These are phyloP conservation scores for Exophiala lecanii-corni DNA, from an alignment of 2,329 filamentous ascomycete species.

Conservation along the genomic window DNA sequence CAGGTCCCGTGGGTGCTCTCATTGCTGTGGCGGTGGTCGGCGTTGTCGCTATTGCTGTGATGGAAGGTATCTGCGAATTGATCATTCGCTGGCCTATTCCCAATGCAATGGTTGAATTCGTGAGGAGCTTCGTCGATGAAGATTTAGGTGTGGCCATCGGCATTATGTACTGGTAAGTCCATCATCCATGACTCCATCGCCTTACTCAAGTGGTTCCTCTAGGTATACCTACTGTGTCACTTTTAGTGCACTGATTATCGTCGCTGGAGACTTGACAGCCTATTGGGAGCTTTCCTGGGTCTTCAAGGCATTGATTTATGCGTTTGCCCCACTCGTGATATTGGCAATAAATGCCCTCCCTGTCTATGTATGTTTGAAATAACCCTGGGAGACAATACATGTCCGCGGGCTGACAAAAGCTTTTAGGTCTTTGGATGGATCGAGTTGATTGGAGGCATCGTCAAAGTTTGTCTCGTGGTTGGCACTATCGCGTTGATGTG, in stretches of 20 bases:
- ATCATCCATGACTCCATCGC: no score
- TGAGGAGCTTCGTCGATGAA: conserved; percentile 34
- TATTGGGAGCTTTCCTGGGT: conserved; percentile 24
- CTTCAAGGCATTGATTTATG: conserved; percentile 2
- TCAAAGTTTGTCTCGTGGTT: conserved; percentile 24
- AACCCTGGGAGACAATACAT: no score
- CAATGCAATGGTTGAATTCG: conserved; percentile 35
- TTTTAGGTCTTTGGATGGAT: conserved; percentile 23
- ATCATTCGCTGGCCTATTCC: conserved; percentile 36
- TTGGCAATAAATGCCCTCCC: no score
- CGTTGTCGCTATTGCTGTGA: conserved; percentile 32
- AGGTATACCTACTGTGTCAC: conserved; percentile 31
- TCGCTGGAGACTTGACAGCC: conserved; percentile 27
- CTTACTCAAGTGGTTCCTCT: not conserved
- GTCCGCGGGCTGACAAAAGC: no score
- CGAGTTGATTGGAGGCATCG: conserved; percentile 25
- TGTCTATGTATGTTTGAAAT: no score
- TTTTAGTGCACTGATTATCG: conserved; percentile 30
- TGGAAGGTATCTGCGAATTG: conserved; percentile 39
- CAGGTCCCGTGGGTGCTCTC: conserved; percentile 32
- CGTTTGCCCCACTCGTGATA: not conserved
- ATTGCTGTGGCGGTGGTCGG: conserved; percentile 33
- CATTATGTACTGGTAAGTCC: conserved; percentile 35
- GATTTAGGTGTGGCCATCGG: conserved; percentile 35
- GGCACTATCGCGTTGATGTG: conserved; percentile 24